These are phyloP conservation scores for Lachancea meyersii DNA, from an alignment of 805 yeast species.

Conservation along the genomic window DNA sequence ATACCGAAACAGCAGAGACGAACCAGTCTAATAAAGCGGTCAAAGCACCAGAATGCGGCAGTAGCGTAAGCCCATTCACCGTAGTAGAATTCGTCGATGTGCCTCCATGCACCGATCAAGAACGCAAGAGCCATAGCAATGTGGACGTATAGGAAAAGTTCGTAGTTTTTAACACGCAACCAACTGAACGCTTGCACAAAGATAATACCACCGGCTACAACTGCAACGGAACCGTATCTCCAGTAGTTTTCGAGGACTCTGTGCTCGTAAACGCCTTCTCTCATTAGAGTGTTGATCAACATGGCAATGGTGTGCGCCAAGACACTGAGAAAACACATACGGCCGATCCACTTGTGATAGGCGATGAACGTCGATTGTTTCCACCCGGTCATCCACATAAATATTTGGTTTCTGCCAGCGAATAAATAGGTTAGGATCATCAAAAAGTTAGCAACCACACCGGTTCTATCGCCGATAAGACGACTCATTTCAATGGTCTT, in stretches of 20 bases:
- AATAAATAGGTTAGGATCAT: conserved; percentile 53
- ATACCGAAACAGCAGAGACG: conserved; percentile 58
- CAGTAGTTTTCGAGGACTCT: conserved; percentile 38
- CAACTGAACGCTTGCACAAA: conserved; percentile 42
- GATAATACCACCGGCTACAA: conserved; percentile 36
- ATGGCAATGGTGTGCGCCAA: conserved; percentile 51
- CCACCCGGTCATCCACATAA: conserved; percentile 58
- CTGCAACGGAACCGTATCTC: conserved; percentile 32
- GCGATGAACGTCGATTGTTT: conserved; percentile 52
- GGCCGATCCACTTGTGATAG: conserved; percentile 61
- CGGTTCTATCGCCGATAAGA: conserved; percentile 48
- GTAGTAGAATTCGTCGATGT: conserved; percentile 40
- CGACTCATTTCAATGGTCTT: conserved; percentile 16
- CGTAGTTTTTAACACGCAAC: conserved; percentile 44
- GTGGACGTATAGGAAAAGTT: conserved; percentile 39
- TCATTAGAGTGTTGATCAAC: conserved; percentile 39
- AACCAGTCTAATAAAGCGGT: conserved; percentile 50
- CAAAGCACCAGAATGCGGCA: conserved; percentile 65
- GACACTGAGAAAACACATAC: conserved; percentile 42
- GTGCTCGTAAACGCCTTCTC: conserved; percentile 37
- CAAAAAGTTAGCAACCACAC: conserved; percentile 40
- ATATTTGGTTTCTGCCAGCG: conserved; percentile 66
- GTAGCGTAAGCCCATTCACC: conserved; percentile 47
- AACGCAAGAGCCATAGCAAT: conserved; percentile 41
- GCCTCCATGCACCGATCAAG: conserved; percentile 44